Evolutionary conservation across 129 eudicot species (phyloP).

Genomic region (Cynara cardunculus): DNA sequence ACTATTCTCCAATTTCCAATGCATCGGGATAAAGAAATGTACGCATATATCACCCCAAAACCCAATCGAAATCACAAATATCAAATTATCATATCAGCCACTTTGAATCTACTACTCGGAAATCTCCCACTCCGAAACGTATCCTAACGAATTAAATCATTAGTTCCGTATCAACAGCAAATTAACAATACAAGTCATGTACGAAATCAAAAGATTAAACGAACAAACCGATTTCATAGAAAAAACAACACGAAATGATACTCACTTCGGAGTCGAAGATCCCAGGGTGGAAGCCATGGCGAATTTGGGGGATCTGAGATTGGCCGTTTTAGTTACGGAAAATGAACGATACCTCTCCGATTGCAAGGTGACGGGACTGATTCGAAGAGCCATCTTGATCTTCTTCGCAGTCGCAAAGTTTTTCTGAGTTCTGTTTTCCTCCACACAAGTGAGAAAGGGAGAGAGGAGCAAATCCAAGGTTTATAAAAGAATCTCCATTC

Average conservation of each 20-base stretch:
- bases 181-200: conserved; percentile 2
- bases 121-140: background rate
- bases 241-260: background rate
- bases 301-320: conserved; percentile 70
- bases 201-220: conserved; percentile 1
- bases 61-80: conserved; percentile 16
- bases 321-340: conserved; percentile 33
- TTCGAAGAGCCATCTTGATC: conserved; percentile 57
- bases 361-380: conserved; percentile 51
- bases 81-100: background rate
- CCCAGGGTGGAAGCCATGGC: conserved; percentile 74
- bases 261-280: conserved; percentile 54
- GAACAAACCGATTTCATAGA: background rate
- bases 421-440: conserved; percentile 37
- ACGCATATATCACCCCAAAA: background rate
- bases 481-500: conserved; percentile 22
- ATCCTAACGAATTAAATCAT: background rate
- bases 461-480: conserved; percentile 21
- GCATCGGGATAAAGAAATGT: background rate
- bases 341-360: conserved; percentile 47
- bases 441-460: conserved; percentile 45
- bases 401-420: conserved; percentile 8
- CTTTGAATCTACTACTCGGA: conserved; percentile 9
- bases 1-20: background rate
- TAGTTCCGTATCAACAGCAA: conserved; percentile 4